Evolutionary conservation across 768 basidiomycete genomes (phyloP).

Genomic region (Boletus rubroflammeus): DNA sequence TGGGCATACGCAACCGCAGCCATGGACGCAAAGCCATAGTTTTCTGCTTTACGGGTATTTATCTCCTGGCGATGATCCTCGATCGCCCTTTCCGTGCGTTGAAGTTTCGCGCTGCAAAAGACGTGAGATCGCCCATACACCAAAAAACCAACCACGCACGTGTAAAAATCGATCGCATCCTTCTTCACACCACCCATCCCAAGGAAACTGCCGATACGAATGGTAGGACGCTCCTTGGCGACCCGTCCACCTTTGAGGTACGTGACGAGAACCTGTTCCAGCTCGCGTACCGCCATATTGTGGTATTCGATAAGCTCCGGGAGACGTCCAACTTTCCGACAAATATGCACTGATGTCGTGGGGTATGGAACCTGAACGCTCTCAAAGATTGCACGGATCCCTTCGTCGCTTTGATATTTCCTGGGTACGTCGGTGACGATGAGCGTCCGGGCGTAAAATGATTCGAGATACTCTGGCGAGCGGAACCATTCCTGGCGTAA

Average conservation of each 20-base stretch:
- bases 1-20: conserved; percentile 87
- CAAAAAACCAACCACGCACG: conserved; percentile 46
- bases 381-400: conserved; percentile 73
- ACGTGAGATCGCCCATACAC: conserved; percentile 2
- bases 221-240: conserved; percentile 76
- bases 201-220: conserved; percentile 73
- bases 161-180: conserved; percentile 94
- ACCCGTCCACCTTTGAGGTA: conserved; percentile 84
- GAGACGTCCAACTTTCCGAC: conserved; percentile 81
- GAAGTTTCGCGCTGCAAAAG: conserved; percentile 38
- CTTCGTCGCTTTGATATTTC: conserved; percentile 81
- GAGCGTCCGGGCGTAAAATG: conserved; percentile 92
- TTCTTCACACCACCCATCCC: conserved; percentile 81
- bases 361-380: conserved; percentile 79
- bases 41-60: conserved; percentile 75
- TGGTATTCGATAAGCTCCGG: conserved; percentile 90
- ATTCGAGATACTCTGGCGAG: conserved; percentile 80
- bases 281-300: conserved; percentile 89
- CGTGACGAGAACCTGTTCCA: conserved; percentile 84
- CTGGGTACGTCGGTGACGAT: conserved; percentile 77
- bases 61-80: conserved; percentile 71
- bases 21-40: conserved; percentile 90
- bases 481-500: conserved; percentile 88
- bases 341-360: conserved; percentile 86
- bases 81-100: conserved; percentile 68